phyloP scores from a whole-genome alignment of 495 filamentous ascomycete genomes.

The Glarea lozoyensis region DNA sequence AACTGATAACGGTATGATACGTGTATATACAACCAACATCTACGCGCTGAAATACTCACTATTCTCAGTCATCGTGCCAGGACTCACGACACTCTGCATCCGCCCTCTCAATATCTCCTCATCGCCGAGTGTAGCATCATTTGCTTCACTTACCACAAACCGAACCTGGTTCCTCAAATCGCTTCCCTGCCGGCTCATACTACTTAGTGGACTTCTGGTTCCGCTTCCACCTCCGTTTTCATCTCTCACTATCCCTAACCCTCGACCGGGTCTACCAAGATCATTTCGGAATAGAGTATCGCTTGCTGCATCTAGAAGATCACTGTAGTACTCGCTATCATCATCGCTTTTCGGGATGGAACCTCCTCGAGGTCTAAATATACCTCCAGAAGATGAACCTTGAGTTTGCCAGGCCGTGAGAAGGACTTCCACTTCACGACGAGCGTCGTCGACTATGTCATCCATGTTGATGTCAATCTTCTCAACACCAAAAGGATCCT shows the following conservation, averaged over 20 bases:
- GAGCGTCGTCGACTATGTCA: constrained; percentile 57
- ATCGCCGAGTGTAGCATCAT: constrained; percentile 7
- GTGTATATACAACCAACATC: too few species aligned
- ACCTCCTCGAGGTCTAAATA: constrained; percentile 15
- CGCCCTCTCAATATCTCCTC: constrained; percentile 9
- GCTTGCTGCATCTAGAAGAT: not conserved
- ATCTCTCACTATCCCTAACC: too few species aligned
- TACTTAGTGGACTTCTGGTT: too few species aligned
- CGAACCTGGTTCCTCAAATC: too few species aligned
- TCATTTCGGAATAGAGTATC: not conserved
- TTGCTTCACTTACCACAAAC: constrained; percentile 15
- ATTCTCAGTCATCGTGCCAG: not conserved
- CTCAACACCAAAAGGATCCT: constrained; percentile 66
- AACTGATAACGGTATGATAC: too few species aligned
- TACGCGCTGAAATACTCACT: constrained; percentile 8
- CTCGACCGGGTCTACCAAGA: too few species aligned
- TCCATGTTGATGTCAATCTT: constrained; percentile 77
- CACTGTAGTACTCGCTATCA: constrained; percentile 10
- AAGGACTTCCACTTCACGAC: constrained; percentile 54
- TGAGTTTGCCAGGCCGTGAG: constrained; percentile 52
- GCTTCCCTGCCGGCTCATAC: too few species aligned
- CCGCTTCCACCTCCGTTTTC: too few species aligned
- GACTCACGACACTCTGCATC: constrained; percentile 11
- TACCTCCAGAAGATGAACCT: constrained; percentile 12
- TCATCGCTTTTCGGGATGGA: constrained; percentile 11